Base-by-base conservation (phyloP, 83 land plant genomes). In the Thuja plicata region DNA sequence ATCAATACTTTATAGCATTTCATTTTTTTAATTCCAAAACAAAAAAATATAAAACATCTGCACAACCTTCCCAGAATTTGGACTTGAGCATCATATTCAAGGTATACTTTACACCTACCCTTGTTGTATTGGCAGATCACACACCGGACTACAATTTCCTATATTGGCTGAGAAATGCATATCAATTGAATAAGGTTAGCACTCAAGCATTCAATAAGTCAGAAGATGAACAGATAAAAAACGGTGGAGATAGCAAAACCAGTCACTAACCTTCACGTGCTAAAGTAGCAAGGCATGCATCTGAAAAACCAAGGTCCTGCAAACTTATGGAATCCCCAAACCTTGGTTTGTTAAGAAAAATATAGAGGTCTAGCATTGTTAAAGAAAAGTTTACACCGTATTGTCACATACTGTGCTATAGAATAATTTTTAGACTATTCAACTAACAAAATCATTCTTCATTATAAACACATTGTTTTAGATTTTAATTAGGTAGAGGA, bases 291-390 rank as follows among this genome's bases (percentile, higher is more conserved):
- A 95, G 90, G 88, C 89, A 91, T 60, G 86, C 91, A 83, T 95
- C 95, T 9, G 96, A 95, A 76, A 95, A 87, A 62, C 96, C 96
- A 84, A 92, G 89, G 54, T 89, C 91, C 86, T 90, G 87, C 50
- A 95, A 91, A 41, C 90, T 92, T 84, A 92, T 40, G 43, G 95
- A 93, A 27, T 93, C 95, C 32, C 90, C 94, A 81, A 89, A 88
- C 88, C 96, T 95, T 60, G 41, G n/a, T 55, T 73, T 24, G 89
- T 91, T 32, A 91, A 92, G 87, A 84, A 86, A 88, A 24, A 15
- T 17, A 84, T 46, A 7, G 30, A 84, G 32, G 2, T 84, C 60
- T 84, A 34, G 52, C 52, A 50, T 34, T 84, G 37, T 54, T 30
- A 32, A 3, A 84, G 15, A 41, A 52, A 52, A 52, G 2, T 11